Conservation (phyloP, 2,329 filamentous ascomycete species). For the Ophiostoma tasmaniense region DNA sequence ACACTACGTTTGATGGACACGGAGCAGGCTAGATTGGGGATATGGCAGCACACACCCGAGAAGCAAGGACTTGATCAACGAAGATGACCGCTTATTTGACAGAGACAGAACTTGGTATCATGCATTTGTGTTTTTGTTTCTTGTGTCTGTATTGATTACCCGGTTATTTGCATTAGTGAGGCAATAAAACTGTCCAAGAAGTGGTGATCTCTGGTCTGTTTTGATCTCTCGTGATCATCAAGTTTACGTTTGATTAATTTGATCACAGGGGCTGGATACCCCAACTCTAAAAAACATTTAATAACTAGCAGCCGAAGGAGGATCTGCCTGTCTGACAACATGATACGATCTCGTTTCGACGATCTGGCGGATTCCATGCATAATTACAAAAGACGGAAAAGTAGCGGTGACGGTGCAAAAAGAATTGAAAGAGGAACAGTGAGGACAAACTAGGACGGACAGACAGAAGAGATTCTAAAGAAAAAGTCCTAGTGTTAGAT, state of each 20-base stretch:
- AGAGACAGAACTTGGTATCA: background rate
- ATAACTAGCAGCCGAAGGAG: background rate
- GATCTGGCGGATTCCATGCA: background rate
- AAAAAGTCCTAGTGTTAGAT: background rate
- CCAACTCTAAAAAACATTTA: background rate
- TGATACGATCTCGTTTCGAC: constrained; percentile 1
- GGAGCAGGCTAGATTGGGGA: background rate
- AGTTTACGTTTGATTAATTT: background rate
- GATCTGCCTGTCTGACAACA: background rate
- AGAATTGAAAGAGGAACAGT: background rate
- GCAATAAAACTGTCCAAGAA: background rate
- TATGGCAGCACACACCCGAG: background rate
- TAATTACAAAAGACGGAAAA: background rate
- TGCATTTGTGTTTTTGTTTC: background rate
- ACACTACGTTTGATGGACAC: background rate
- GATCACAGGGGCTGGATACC: background rate
- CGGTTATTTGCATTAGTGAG: background rate
- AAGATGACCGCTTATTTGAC: background rate
- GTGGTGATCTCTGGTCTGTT: background rate
- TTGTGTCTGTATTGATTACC: background rate
- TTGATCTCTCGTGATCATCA: background rate
- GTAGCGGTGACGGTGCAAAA: background rate
- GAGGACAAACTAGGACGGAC: background rate
- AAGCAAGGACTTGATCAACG: background rate
- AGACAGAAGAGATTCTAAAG: too few species aligned